Evolutionary conservation across 106 monocot genomes (phyloP), one percentile per base, ranked within the genome.

Genomic region (Allium sativum): DNA sequence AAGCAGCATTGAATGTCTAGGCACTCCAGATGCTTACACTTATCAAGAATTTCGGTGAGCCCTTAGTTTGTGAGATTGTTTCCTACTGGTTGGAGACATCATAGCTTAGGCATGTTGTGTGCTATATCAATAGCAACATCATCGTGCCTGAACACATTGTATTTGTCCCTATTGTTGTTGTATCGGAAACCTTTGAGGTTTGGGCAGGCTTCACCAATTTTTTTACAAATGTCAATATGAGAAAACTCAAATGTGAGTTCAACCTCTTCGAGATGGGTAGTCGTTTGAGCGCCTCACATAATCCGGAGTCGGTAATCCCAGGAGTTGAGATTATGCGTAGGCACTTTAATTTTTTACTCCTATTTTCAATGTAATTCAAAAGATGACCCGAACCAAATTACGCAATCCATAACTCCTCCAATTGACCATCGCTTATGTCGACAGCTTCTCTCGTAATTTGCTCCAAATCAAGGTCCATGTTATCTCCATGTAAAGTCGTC

Each of bases 11-110:
- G 59, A 2, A 68, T 19, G 18, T 85, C 85, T 12, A 81, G 81
- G 21, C 57, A 66, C 60, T 85, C 74, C 6, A 85, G 78, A 21
- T 69, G 45, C 8, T 56, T 67, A 44, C 85, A 85, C 14, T 55
- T 70, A 50, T 81, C 72, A 13, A 85, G 67, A 48, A 85, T 72
- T 50, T 78, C 72, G 18, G 17, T 7, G 6, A 81, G 47, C 17
- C 78, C 85, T 44, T 48, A 18, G 60, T 78, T 66, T 12, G 67
- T 68, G 11, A 85, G 58, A 43, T 9, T 59, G 65, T 73, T 76
- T 40, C 67, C 79, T 15, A 50, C 48, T 50, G 8, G 72, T 61
- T 79, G 79, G 19, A 83, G 72, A 10, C 67, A 48, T 15, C 61
- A 68, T 12, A 83, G 62, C 50, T 69, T 31, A 21, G 47, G 72